Conservation (phyloP, 2,329 filamentous ascomycete genomes). For the Colletotrichum paranaense region DNA sequence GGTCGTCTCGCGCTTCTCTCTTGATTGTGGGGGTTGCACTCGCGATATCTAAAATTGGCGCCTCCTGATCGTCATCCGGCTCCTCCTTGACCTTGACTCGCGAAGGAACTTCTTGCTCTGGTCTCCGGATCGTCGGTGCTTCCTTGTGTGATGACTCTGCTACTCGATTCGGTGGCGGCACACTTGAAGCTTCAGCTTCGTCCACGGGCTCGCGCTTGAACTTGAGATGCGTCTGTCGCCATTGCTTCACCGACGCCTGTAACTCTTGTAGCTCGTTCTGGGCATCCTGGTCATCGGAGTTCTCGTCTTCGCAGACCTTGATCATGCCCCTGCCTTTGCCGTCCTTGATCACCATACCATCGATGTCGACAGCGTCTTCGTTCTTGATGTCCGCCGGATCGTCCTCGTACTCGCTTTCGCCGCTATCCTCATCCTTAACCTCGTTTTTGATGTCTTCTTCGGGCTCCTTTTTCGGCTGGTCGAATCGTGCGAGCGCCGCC, state of each 20-base stretch:
- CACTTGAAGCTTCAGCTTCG: not conserved
- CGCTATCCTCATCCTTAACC: conserved; percentile 47
- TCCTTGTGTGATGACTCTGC: not conserved
- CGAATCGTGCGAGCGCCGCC: conserved; percentile 81
- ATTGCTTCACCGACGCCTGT: conserved; percentile 51
- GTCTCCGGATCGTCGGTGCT: not conserved
- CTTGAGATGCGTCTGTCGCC: conserved; percentile 32
- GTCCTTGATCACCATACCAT: conserved; percentile 74
- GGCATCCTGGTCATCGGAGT: conserved; percentile 63
- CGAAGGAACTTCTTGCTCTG: not conserved
- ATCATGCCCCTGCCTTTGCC: conserved; percentile 75
- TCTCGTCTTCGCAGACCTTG: conserved; percentile 80
- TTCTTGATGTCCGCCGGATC: conserved; percentile 52
- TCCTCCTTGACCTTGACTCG: conserved; percentile 24
- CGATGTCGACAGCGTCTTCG: conserved; percentile 70
- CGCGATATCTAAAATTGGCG: not conserved
- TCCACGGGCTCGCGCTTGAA: conserved; percentile 18
- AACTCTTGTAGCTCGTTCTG: conserved; percentile 77
- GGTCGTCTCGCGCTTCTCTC: conserved; percentile 8
- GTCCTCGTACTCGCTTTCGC: conserved; percentile 60
- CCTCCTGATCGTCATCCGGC: not conserved
- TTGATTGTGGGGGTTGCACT: conserved; percentile 10
- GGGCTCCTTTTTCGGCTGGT: conserved; percentile 65
- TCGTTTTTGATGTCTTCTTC: conserved; percentile 44
- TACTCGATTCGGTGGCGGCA: not conserved